Evolutionary conservation across 2,329 filamentous ascomycete genomes (phyloP), one percentile per base, ranked within the genome.

Genomic region (Tolypocladium album): DNA sequence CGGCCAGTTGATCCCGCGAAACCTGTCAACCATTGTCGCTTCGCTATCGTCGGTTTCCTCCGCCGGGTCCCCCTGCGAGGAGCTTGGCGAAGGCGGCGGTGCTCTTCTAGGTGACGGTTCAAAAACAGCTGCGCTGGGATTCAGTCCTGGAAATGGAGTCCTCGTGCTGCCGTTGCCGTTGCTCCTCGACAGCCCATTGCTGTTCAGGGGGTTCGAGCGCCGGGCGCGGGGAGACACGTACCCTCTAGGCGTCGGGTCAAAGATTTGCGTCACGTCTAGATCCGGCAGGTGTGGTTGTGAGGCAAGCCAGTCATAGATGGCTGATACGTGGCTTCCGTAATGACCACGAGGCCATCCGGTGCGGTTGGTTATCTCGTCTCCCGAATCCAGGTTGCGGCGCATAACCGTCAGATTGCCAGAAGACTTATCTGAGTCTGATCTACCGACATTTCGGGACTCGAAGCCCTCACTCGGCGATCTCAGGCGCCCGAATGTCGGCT

Each of bases 61-160:
- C 8, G 20, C n/a, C 40, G 12, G 15, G 27, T 27, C 12, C 27
- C 2, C n/a, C 57, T 20, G 38, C 22, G 43, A 20, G 42, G n/a
- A 11, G n/a, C n/a, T 3, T 2, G 13, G 39, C 27, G 59, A 57
- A 17, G 47, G 20, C 20, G 45, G 45, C 20, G 11, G 20, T 9
- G 20, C 38, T 47, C 47, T n/a, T 56, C 11, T 36, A 5, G 38
- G 15, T 9, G 42, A 15, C 2, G 60, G 60, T 6, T 56, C 42
- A 53, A 64, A 64, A 22, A 58, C 60, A 1, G 42, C 36, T 12
- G 63, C 62, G 22, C 58, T 50, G 24, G 63, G 63, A 39, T 64
- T 59, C 12, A 62, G 55, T 31, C 31, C 22, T 6, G 39, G 55
- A 12, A 3, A 17, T 4, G 38, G 34, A 6, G 7, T 1, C 15